Base-by-base conservation (phyloP, 2,329 filamentous ascomycete species). In the Sarocladiaceae sp. region DNA sequence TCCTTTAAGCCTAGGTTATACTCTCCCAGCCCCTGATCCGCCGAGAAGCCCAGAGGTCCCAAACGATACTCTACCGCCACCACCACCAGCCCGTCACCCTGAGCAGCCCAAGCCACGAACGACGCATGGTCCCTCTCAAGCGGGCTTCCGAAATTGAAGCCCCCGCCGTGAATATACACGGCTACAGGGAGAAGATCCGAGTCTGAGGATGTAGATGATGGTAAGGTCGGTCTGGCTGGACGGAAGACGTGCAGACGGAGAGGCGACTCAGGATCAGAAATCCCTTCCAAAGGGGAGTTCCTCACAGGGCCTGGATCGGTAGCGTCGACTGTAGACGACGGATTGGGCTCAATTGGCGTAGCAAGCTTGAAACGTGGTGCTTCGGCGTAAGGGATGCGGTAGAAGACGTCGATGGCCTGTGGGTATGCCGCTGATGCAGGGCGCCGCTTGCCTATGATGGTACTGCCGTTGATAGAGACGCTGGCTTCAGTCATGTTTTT, bases 41-140 rank as follows among this genome's bases (percentile, higher is more conserved):
- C n/a, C n/a, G n/a, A 60, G 61, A 91, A 88, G 0, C 86, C 86
- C 55, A 88, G 68, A 4, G 78, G 74, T 2, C 80, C 79, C 40
- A 86, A 70, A 9, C 83, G 72, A 59, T 85, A 80, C 60, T 76
- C 78, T 57, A 82, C 74, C 57, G 69, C 75, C 42, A 83, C 69
- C 26, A 67, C 76, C 33, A 85, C 65, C 43, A 85, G 62, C 9
- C 73, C 72, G 37, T 9, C 21, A 34, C 63, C 61, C n/a, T n/a
- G n/a, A n/a, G n/a, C n/a, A 3, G 71, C 62, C 65, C 74, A 82
- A 4, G 73, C 69, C 12, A 83, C 73, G 61, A 85, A 78, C 27
- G 74, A 75, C 0, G 70, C 72, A 49, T 83, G 76, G 55, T 85
- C 73, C 46, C 82, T 70, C 63, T 74, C 73, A 23, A 65, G 55